These are phyloP conservation scores for Dothideomycetidae sp. DNA, from an alignment of 2,329 filamentous ascomycete genomes.

Conservation along the genomic window DNA sequence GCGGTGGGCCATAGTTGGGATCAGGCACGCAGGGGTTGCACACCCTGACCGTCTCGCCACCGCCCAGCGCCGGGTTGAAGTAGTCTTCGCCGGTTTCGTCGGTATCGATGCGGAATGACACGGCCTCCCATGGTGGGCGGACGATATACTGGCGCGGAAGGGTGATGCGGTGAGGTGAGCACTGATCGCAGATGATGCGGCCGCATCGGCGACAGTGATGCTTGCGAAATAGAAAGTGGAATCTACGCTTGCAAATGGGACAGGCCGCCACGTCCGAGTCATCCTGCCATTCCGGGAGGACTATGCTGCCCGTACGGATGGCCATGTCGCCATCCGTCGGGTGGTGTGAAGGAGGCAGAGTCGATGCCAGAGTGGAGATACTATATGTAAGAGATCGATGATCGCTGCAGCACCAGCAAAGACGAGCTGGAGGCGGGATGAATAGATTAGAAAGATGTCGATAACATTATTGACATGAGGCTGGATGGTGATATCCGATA, in stretches of 20 bases:
- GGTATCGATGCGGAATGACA: conserved; percentile 24
- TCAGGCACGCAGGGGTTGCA: conserved; percentile 63
- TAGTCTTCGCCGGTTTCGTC: conserved; percentile 24
- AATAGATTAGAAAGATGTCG: too few relatives aligned
- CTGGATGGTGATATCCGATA: too few relatives aligned
- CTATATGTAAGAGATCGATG: too few relatives aligned
- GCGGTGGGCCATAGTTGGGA: conserved; percentile 22
- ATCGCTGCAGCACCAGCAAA: too few relatives aligned
- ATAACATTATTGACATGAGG: too few relatives aligned
- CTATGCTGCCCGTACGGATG: conserved; percentile 14
- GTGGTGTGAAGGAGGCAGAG: too few relatives aligned
- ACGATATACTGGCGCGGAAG: conserved; percentile 92
- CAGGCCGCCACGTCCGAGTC: conserved; percentile 71
- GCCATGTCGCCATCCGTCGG: conserved; percentile 4
- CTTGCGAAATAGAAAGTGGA: conserved; percentile 74
- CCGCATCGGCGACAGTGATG: conserved; percentile 96
- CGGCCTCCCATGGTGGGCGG: conserved; percentile 44
- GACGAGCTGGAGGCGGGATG: too few relatives aligned
- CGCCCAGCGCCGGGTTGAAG: conserved; percentile 40
- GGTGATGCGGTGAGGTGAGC: conserved; percentile 87
- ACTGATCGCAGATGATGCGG: conserved; percentile 74
- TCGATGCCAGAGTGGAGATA: too few relatives aligned
- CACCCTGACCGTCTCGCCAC: conserved; percentile 53
- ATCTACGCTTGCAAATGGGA: conserved; percentile 67
- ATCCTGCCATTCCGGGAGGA: conserved; percentile 72